Evolutionary conservation across 2,329 filamentous ascomycete genomes (phyloP), one percentile per base, ranked within the genome.

Genomic region (Fusarium equiseti): DNA sequence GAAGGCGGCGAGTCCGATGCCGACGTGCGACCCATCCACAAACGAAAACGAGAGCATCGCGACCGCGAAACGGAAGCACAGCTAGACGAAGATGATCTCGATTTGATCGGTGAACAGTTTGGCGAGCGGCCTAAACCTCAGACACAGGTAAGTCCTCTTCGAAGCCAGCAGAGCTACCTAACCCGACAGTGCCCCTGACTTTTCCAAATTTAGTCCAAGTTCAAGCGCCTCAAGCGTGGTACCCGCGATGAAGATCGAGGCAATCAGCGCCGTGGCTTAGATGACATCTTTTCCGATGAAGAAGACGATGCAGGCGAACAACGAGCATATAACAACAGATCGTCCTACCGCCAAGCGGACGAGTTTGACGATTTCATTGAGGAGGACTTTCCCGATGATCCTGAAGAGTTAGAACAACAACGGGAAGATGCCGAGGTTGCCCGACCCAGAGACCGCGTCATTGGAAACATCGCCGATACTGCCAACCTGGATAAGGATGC

Each of bases 331-430:
- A 82, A 81, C 35, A 82, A 87, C 10, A 22, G 50, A 27, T 53
- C 50, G 68, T 81, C 84, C 8, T 88, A 88, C 66, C 87, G 92
- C 38, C 85, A 88, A 66, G 88, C 88, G 49, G 92, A 97, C 79
- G 94, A 97, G 76, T 93, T 97, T 79, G 94, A 94, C 66, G 95
- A 95, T 79, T 99, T 99, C 81, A 99, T 99, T 77, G 95, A 98
- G 79, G 94, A 98, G 75, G 96, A 98, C 75, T 95, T 94, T 67
- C 93, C 94, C 52, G 93, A 94, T 52, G 94, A 97, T 72, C 94
- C 97, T 69, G 91, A 92, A 66, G 92, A 93, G 75, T 86, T 89
- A 20, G 89, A 91, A 59, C 89, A 89, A 63, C 89, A 94, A 73
- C 88, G 91, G 69, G 95, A 97, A 79, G 95, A 98, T 77, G 87